phyloP scores from a whole-genome alignment of 768 basidiomycete genomes.

The Tylopilus sp. region DNA sequence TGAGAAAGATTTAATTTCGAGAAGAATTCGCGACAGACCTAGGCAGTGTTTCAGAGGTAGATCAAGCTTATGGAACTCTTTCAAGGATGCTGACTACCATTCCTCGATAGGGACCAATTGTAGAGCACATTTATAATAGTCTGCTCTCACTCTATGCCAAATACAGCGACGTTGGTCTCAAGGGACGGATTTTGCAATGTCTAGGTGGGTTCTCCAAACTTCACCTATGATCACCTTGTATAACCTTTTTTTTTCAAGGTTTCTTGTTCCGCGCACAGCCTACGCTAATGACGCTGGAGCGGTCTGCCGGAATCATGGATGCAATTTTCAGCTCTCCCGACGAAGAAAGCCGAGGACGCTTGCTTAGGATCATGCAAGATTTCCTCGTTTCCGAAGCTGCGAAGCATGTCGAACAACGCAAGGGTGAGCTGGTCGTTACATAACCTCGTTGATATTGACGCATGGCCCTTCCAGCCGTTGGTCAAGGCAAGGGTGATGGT shows the following conservation, averaged over 20 bases:
- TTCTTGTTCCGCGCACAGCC: conserved; percentile 93
- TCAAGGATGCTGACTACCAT: conserved; percentile 1
- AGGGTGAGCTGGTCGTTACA: conserved; percentile 40
- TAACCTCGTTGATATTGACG: background rate
- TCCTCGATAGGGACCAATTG: conserved; percentile 54
- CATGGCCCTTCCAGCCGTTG: conserved; percentile 8
- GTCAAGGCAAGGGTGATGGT: conserved; percentile 24
- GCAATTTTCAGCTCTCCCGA: conserved; percentile 75
- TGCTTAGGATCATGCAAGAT: conserved; percentile 88
- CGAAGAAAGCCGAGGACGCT: conserved; percentile 64
- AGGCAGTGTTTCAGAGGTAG: conserved; percentile 54
- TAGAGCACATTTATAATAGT: conserved; percentile 77
- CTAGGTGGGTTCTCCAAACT: conserved; percentile 52
- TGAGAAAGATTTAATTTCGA: background rate
- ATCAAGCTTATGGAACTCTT: background rate
- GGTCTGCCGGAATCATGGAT: conserved; percentile 85
- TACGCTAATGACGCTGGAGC: conserved; percentile 79
- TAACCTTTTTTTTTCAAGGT: conserved; percentile 42
- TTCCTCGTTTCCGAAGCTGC: conserved; percentile 81
- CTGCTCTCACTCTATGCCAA: conserved; percentile 73
- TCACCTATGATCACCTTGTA: background rate
- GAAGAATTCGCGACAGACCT: conserved; percentile 57
- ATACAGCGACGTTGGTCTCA: conserved; percentile 52
- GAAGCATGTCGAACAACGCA: conserved; percentile 71
- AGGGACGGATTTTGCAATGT: conserved; percentile 78